Evolutionary conservation across 2,329 filamentous ascomycete genomes (phyloP).

Genomic region (Stagonosporopsis vannaccii): DNA sequence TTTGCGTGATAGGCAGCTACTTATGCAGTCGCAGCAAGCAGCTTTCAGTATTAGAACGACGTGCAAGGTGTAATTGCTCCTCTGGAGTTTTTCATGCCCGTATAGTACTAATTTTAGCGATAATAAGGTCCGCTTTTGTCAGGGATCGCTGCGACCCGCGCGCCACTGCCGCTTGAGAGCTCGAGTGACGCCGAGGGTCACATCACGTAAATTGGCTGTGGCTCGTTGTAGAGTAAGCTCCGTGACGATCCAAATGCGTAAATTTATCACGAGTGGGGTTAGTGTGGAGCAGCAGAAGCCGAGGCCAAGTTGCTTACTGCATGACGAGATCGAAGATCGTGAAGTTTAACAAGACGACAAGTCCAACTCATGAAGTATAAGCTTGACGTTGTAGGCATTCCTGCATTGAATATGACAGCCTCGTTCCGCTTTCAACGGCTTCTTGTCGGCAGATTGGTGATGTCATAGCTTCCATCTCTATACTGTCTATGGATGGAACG

Average conservation of each 20-base stretch:
- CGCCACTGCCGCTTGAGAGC: conserved; percentile 24
- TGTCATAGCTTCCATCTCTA: conserved; percentile 9
- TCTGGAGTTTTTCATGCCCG: conserved; percentile 6
- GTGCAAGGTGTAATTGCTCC: not conserved
- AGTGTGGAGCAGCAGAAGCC: conserved; percentile 4
- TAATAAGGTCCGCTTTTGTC: conserved; percentile 15
- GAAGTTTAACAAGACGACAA: not conserved
- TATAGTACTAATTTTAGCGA: conserved; percentile 18
- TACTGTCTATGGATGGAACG: conserved; percentile 3
- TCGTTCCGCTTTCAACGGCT: not conserved
- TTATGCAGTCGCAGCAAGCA: not conserved
- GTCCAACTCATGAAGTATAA: not conserved
- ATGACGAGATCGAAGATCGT: not conserved
- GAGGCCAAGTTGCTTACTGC: conserved; percentile 1
- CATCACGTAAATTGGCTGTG: conserved; percentile 2
- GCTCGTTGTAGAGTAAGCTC: not conserved
- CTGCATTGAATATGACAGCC: not conserved
- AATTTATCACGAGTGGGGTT: not conserved
- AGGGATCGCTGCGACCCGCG: conserved; percentile 20
- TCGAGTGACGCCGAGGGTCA: conserved; percentile 7
- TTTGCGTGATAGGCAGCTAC: not conserved
- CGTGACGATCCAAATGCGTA: conserved; percentile 8
- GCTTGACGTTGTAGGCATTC: not conserved
- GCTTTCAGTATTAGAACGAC: not conserved
- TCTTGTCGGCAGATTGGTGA: not conserved